phyloP scores from a whole-genome alignment of 345 rosid genomes.

The Adansonia digitata region DNA sequence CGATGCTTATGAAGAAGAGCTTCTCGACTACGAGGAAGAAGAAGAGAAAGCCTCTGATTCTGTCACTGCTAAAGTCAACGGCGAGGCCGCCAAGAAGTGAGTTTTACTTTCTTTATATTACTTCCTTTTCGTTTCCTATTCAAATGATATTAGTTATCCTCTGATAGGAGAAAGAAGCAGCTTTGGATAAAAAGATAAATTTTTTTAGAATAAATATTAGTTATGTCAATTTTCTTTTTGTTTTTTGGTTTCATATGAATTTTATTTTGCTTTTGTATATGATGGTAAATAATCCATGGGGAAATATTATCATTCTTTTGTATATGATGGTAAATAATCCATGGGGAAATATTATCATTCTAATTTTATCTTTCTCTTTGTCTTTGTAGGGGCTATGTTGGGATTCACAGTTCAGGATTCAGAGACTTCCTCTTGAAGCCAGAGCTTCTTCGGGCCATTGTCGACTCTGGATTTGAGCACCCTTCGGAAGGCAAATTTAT shows the following conservation, averaged over 20 bases:
- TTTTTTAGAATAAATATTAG: not conserved
- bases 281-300: not conserved
- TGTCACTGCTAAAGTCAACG: slow-evolving; percentile 60
- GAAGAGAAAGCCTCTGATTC: slow-evolving; percentile 86
- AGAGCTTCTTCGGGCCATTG: slow-evolving; percentile 97
- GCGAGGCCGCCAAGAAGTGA: slow-evolving; percentile 84
- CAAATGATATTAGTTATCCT: not conserved
- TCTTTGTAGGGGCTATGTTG: slow-evolving; percentile 76
- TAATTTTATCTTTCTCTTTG: not conserved
- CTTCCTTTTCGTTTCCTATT: not conserved
- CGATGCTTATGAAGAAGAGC: slow-evolving; percentile 99
- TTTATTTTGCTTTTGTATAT: not conserved
- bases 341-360: not conserved
- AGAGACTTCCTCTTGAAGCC: slow-evolving; percentile 99
- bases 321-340: not conserved
- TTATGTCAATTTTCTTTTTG: not conserved
- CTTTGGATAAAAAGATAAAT: not conserved
- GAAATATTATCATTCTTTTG: not conserved
- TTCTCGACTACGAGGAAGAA: slow-evolving; percentile 93
- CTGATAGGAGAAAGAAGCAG: not conserved
- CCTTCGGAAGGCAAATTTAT: slow-evolving; percentile 84
- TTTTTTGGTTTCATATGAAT: not conserved
- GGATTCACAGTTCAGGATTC: slow-evolving; percentile 99
- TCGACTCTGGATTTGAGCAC: slow-evolving; percentile 98
- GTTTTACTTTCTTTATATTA: slow-evolving; percentile 14